These are phyloP conservation scores for Discostella stelligeroides DNA, from an alignment of 108 stramenopile genomes.

Conservation along the genomic window DNA sequence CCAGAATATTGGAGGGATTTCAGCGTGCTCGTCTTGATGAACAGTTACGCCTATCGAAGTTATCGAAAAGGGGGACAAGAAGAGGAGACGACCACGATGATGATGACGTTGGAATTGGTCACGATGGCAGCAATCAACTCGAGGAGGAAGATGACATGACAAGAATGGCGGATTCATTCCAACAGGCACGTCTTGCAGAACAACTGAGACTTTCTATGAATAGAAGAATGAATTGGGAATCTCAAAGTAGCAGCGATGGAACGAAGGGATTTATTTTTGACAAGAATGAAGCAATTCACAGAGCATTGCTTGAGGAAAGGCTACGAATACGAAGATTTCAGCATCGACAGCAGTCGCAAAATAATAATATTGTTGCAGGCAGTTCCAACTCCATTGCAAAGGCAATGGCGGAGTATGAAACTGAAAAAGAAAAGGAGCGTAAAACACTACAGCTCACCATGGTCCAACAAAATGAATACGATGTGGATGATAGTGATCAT, in stretches of 20 bases:
- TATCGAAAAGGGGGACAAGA: neutral
- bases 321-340: slow-evolving; percentile 6
- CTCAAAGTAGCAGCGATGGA: neutral
- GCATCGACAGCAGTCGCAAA: too few relatives aligned
- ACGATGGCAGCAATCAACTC: neutral
- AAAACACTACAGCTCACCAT: slow-evolving; percentile 1
- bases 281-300: slow-evolving; percentile 24
- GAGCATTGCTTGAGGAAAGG: slow-evolving; percentile 23
- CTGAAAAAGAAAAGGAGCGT: slow-evolving; percentile 10
- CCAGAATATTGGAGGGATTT: slow-evolving; percentile 19
- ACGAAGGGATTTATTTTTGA: slow-evolving; percentile 1
- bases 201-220: slow-evolving; percentile 18
- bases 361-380: too few relatives aligned
- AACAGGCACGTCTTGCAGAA: slow-evolving; percentile 7
- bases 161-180: slow-evolving; percentile 10
- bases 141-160: too few relatives aligned
- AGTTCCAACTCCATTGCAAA: neutral
- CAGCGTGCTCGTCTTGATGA: slow-evolving; percentile 26
- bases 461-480: slow-evolving; percentile 6
- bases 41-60: slow-evolving; percentile 15
- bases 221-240: too few relatives aligned
- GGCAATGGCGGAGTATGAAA: slow-evolving; percentile 5
- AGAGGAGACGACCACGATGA: slow-evolving; percentile 1
- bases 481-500: neutral
- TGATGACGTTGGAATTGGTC: neutral